Evolutionary conservation across 176 grass and related monocot species (phyloP).

Genomic region (Juncus effusus): DNA sequence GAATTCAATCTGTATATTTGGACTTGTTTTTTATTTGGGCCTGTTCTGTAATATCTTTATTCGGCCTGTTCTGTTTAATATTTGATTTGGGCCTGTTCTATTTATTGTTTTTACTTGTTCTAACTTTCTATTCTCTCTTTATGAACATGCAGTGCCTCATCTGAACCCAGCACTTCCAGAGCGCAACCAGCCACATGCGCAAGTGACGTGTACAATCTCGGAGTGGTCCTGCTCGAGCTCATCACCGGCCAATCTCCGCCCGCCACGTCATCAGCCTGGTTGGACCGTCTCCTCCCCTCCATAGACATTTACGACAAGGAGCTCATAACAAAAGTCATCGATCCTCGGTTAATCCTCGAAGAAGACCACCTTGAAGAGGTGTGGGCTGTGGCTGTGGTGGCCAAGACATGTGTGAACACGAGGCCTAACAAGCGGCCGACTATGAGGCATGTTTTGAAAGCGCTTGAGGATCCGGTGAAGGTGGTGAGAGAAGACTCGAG

Average conservation of each 20-base stretch:
- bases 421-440: slow-evolving; percentile 66
- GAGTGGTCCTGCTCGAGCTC: slow-evolving; percentile 87
- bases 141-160: slow-evolving; percentile 8
- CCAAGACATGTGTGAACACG: slow-evolving; percentile 94
- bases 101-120: not conserved
- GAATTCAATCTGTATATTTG: no score
- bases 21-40: no score
- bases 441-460: slow-evolving; percentile 79
- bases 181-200: slow-evolving; percentile 59
- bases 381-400: slow-evolving; percentile 93
- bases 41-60: no score
- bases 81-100: slow-evolving; percentile 1
- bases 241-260: slow-evolving; percentile 70
- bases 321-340: slow-evolving; percentile 83
- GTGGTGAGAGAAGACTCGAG: slow-evolving; percentile 84
- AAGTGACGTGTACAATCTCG: slow-evolving; percentile 84
- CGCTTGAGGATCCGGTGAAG: slow-evolving; percentile 88
- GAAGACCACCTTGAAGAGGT: slow-evolving; percentile 99
- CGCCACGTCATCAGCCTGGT: slow-evolving; percentile 52
- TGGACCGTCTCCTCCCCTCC: slow-evolving; percentile 56
- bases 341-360: slow-evolving; percentile 83
- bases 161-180: slow-evolving; percentile 1
- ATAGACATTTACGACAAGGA: slow-evolving; percentile 92
- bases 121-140: no score
- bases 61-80: not conserved